Evolutionary conservation across 768 basidiomycete genomes (phyloP).

Genomic region (Filobasidium wieringae): DNA sequence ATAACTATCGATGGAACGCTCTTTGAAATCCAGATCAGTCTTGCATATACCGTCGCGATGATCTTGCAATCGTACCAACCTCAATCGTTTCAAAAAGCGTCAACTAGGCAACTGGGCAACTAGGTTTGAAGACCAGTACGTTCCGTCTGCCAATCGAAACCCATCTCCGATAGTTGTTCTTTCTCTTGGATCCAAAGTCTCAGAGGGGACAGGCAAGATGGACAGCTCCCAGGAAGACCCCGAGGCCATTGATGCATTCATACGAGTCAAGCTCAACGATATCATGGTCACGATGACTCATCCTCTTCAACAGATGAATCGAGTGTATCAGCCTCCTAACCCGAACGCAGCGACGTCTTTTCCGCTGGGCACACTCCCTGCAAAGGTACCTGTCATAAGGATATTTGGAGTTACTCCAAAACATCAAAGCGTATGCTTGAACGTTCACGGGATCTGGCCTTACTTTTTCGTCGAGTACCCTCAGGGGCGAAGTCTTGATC

Average conservation of each 20-base stretch:
- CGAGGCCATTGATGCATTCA: slow-evolving; percentile 11
- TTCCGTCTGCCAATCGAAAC: no score
- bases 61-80: no score
- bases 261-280: slow-evolving; percentile 40
- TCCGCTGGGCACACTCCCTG: slow-evolving; percentile 41
- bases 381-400: slow-evolving; percentile 64
- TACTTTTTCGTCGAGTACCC: slow-evolving; percentile 82
- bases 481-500: slow-evolving; percentile 11
- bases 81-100: no score
- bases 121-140: no score
- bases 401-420: slow-evolving; percentile 73
- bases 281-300: slow-evolving; percentile 29
- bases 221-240: not conserved
- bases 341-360: slow-evolving; percentile 26
- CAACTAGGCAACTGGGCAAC: no score
- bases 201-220: no score
- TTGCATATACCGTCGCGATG: no score
- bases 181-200: no score
- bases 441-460: slow-evolving; percentile 76
- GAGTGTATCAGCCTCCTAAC: slow-evolving; percentile 25
- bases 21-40: no score
- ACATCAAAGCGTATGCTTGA: slow-evolving; percentile 68
- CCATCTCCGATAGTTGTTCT: no score
- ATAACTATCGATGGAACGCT: no score
- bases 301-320: slow-evolving; percentile 23